Evolutionary conservation across 306 rosid genomes (phyloP).

Genomic region (Glycyrrhiza uralensis): DNA sequence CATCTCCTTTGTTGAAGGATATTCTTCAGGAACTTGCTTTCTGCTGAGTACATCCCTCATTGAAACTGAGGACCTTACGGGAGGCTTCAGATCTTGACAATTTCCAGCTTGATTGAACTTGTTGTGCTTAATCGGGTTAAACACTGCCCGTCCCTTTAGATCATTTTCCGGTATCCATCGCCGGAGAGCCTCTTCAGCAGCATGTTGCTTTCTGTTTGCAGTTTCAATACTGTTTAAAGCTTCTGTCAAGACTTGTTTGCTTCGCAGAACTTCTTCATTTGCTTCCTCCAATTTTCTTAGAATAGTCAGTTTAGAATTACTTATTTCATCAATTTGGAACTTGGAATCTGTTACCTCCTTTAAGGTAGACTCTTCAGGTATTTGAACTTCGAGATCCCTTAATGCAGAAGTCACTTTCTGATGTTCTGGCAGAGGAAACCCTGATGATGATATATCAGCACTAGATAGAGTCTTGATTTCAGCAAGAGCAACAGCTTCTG

Average conservation of each 20-base stretch:
- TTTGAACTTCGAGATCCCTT: conserved; percentile 36
- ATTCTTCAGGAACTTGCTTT: conserved; percentile 67
- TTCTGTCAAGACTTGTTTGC: conserved; percentile 68
- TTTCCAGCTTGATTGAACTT: conserved; percentile 39
- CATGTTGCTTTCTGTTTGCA: conserved; percentile 73
- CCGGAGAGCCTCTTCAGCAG: conserved; percentile 65
- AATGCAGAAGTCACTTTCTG: conserved; percentile 46
- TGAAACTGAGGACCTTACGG: conserved; percentile 57
- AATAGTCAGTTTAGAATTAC: conserved; percentile 48
- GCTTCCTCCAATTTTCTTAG: conserved; percentile 77
- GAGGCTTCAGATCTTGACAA: conserved; percentile 46
- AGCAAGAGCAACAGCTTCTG: conserved; percentile 91
- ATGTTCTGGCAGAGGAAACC: conserved; percentile 51
- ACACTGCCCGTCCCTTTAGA: conserved; percentile 34
- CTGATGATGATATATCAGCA: conserved; percentile 37
- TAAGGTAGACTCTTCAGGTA: conserved; percentile 47
- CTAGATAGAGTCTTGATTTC: conserved; percentile 69
- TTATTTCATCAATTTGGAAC: conserved; percentile 53
- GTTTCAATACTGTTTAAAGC: conserved; percentile 75
- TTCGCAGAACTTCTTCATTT: conserved; percentile 61
- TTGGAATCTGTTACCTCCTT: conserved; percentile 48
- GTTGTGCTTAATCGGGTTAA: conserved; percentile 34
- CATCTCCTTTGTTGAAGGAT: conserved; percentile 41
- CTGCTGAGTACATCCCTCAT: conserved; percentile 86
- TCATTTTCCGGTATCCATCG: conserved; percentile 64